Conservation (phyloP, 371 early-diverging fungal species). For the Capillidium rhysosporum region DNA sequence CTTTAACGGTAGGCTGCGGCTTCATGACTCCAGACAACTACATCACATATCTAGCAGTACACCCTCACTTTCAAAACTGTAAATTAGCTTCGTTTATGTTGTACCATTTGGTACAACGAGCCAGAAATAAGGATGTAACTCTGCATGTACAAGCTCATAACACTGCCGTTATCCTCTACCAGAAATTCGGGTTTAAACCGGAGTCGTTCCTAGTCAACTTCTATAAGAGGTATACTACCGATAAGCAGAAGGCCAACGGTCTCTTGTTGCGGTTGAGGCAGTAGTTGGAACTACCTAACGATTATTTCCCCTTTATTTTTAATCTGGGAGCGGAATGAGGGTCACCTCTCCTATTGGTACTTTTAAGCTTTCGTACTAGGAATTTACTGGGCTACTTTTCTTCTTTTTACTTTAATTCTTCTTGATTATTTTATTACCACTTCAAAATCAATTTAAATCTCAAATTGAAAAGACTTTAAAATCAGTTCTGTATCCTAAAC, state of each 20-base stretch:
- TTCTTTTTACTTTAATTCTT: no score
- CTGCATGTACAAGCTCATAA: conserved; percentile 89
- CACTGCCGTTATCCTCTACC: conserved; percentile 85
- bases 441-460: no score
- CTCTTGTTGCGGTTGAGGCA: not conserved
- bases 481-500: no score
- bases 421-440: no score
- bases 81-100: conserved; percentile 80
- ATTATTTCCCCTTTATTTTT: no score
- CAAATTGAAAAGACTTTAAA: no score
- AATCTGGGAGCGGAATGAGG: no score
- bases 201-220: conserved; percentile 80
- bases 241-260: not conserved
- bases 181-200: conserved; percentile 87
- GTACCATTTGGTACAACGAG: conserved; percentile 57
- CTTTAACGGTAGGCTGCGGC: conserved; percentile 68
- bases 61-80: conserved; percentile 64
- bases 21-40: conserved; percentile 89
- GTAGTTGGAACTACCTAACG: no score
- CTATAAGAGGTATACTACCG: conserved; percentile 52
- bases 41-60: conserved; percentile 73
- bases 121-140: conserved; percentile 60
- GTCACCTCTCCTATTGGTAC: no score
- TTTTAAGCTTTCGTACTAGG: no score
- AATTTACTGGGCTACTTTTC: no score